Evolutionary conservation across 2,329 filamentous ascomycete genomes (phyloP).

Genomic region (Hypoxylon sp.): DNA sequence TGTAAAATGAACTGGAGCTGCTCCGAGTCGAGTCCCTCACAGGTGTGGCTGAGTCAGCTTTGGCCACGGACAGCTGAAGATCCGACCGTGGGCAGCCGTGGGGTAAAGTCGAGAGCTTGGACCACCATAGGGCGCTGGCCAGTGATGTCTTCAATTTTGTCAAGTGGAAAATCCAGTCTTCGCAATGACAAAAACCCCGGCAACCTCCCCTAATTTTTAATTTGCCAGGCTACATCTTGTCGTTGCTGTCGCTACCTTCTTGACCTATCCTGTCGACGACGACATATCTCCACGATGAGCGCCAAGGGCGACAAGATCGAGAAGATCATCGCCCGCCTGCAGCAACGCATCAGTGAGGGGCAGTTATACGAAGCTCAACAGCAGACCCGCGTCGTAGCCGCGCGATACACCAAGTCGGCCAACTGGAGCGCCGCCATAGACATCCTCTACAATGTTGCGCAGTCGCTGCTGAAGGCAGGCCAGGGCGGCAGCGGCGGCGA

Average conservation of each 20-base stretch:
- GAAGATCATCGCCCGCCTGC: conserved; percentile 71
- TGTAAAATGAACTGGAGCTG: background rate
- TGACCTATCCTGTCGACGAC: background rate
- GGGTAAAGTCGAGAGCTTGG: conserved; percentile 22
- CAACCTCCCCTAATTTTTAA: conserved; percentile 4
- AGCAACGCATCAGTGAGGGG: conserved; percentile 87
- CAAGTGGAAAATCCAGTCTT: conserved; percentile 10
- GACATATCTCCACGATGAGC: conserved; percentile 39
- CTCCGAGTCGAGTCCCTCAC: background rate
- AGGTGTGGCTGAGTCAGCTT: conserved; percentile 2
- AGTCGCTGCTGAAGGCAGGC: conserved; percentile 86
- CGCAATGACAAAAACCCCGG: conserved; percentile 10
- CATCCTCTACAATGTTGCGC: conserved; percentile 83
- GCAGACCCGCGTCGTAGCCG: conserved; percentile 93
- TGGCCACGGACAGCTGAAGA: conserved; percentile 3
- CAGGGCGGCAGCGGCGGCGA: conserved; percentile 94
- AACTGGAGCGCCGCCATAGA: conserved; percentile 89
- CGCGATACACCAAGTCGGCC: conserved; percentile 87
- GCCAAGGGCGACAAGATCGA: conserved; percentile 57
- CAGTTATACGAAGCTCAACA: conserved; percentile 99
- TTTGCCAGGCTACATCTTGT: background rate
- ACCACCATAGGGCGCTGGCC: conserved; percentile 1
- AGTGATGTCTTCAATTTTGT: conserved; percentile 6
- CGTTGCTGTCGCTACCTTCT: background rate
- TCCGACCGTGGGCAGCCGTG: conserved; percentile 5